These are phyloP conservation scores for Chlorella sp. DNA, from an alignment of 139 green algal genomes.

Conservation along the genomic window DNA sequence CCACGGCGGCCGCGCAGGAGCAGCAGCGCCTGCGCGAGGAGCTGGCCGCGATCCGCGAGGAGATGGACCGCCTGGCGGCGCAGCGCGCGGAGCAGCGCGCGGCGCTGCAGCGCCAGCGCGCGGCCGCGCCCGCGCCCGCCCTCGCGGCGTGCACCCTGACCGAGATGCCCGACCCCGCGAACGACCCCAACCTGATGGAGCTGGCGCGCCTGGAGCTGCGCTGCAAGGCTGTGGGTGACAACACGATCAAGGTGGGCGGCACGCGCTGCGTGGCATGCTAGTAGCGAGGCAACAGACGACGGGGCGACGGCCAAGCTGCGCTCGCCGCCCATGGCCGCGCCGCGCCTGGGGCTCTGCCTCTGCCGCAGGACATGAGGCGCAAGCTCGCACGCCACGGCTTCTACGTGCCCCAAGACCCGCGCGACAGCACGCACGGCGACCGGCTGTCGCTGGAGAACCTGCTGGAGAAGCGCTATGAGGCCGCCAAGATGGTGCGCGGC, in stretches of 20 bases:
- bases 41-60: too few relatives aligned
- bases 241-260: constrained; percentile 23
- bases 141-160: constrained; percentile 10
- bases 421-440: too few relatives aligned
- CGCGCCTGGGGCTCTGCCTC: too few relatives aligned
- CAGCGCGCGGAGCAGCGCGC: too few relatives aligned
- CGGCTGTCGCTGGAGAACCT: constrained; percentile 40
- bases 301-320: too few relatives aligned
- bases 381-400: constrained; percentile 35
- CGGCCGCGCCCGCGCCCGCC: neutral
- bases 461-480: neutral
- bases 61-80: too few relatives aligned
- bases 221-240: neutral
- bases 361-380: too few relatives aligned
- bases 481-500: constrained; percentile 22
- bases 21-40: too few relatives aligned
- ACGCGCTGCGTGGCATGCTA: too few relatives aligned
- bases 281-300: too few relatives aligned
- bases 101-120: constrained; percentile 17
- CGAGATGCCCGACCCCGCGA: constrained; percentile 23
- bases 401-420: neutral
- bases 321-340: too few relatives aligned
- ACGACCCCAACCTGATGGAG: constrained; percentile 20
- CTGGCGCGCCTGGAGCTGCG: constrained; percentile 39
- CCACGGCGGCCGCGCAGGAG: neutral